A percentile compares a stretch with the other conserved stretches of the same genome.
Conservation (phyloP, 305 asterid genomes). For the Plantago rigida region DNA sequence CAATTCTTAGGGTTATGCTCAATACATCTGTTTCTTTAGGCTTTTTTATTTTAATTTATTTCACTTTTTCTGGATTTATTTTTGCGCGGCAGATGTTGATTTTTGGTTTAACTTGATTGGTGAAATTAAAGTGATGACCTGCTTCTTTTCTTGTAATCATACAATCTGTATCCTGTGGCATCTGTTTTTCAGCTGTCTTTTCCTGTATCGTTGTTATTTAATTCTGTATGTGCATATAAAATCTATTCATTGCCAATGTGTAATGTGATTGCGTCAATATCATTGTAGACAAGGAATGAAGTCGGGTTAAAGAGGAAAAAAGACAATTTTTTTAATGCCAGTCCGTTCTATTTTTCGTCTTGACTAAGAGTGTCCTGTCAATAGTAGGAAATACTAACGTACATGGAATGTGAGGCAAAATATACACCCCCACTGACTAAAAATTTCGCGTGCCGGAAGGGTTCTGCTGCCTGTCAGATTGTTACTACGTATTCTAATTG, state of each 20-base stretch:
- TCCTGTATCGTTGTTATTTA: too few relatives aligned
- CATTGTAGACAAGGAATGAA: constrained; percentile 8
- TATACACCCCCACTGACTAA: too few relatives aligned
- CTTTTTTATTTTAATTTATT: not conserved
- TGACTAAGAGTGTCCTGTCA: not conserved
- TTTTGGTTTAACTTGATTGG: constrained; percentile 15
- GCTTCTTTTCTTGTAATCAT: not conserved
- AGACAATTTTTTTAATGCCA: not conserved
- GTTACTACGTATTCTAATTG: not conserved
- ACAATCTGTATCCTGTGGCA: not conserved
- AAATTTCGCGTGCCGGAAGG: too few relatives aligned
- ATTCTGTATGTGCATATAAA: not conserved
- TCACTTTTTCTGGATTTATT: not conserved
- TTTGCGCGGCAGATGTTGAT: not conserved
- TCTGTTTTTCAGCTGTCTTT: too few relatives aligned
- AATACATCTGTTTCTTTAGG: too few relatives aligned
- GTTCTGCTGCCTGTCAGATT: too few relatives aligned
- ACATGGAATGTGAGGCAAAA: too few relatives aligned
- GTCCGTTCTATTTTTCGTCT: not conserved
- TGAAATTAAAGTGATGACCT: constrained; percentile 10
- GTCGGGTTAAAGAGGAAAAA: not conserved
- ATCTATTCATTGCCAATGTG: constrained; percentile 11
- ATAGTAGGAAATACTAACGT: too few relatives aligned
- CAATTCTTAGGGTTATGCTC: constrained; percentile 30
- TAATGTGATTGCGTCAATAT: constrained; percentile 7